A percentile compares a stretch with the other conserved stretches of the same genome.
phyloP scores from a whole-genome alignment of 2,329 filamentous ascomycete species.

The Colletotrichum tabaci region DNA sequence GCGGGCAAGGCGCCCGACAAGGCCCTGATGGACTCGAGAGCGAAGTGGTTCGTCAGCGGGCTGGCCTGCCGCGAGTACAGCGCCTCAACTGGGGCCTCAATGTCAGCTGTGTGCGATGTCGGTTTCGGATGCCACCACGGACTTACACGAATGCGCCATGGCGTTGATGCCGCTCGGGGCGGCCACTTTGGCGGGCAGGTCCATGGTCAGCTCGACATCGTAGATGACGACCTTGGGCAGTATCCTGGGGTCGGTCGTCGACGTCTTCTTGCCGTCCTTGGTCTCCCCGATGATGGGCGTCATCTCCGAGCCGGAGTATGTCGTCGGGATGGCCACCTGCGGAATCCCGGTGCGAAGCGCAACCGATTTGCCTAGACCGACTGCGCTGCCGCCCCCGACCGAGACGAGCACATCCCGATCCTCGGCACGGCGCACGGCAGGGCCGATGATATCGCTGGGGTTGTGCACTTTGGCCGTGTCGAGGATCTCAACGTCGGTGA shows the following conservation, averaged over 20 bases:
- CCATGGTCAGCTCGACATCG: conserved; percentile 40
- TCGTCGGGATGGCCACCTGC: conserved; percentile 73
- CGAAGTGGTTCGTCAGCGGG: conserved; percentile 34
- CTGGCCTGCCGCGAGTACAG: conserved; percentile 38
- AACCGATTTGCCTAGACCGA: conserved; percentile 71
- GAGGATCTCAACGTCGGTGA: conserved; percentile 54
- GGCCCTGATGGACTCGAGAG: conserved; percentile 41
- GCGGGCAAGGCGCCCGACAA: conserved; percentile 61
- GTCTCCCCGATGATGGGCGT: conserved; percentile 56
- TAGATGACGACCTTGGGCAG: conserved; percentile 41
- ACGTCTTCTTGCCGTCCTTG: conserved; percentile 42
- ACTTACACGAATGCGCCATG: conserved; percentile 40
- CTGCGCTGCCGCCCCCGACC: conserved; percentile 74
- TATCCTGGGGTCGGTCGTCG: conserved; percentile 35
- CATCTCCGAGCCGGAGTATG: conserved; percentile 74
- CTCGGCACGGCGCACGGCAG: conserved; percentile 48
- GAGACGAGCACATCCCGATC: conserved; percentile 71
- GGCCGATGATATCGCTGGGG: conserved; percentile 48
- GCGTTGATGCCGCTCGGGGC: conserved; percentile 40
- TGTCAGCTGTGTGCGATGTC: not conserved
- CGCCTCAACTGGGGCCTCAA: conserved; percentile 29
- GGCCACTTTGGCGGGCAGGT: conserved; percentile 37
- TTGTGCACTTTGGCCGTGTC: conserved; percentile 52
- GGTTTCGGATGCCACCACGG: too few relatives aligned
- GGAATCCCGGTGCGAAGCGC: conserved; percentile 66